A percentile compares a stretch with the other conserved stretches of the same genome.
phyloP scores from a whole-genome alignment of 2,329 filamentous ascomycete species.

The Dactylonectria macrodidyma region DNA sequence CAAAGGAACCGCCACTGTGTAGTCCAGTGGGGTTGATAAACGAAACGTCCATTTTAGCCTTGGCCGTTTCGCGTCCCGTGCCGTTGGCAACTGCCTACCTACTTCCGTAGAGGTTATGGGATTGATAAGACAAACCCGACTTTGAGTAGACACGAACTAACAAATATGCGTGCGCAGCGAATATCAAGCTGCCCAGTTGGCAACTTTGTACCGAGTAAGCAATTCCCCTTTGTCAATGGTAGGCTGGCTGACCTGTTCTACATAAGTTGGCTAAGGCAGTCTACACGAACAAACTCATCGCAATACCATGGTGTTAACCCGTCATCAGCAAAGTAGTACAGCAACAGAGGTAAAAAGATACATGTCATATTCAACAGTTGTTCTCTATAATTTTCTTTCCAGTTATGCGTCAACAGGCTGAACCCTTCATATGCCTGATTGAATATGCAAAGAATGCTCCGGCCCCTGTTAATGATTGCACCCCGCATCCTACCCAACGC shows the following conservation, averaged over 20 bases:
- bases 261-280: too few relatives aligned
- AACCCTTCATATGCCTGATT: constrained; percentile 29
- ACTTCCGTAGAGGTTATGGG: not conserved
- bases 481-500: constrained; percentile 39
- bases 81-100: constrained; percentile 14
- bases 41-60: constrained; percentile 13
- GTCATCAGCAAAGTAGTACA: too few relatives aligned
- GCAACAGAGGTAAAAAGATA: not conserved
- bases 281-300: too few relatives aligned
- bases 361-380: constrained; percentile 15
- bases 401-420: constrained; percentile 27
- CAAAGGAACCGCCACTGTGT: not conserved
- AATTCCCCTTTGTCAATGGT: too few relatives aligned
- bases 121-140: constrained; percentile 19
- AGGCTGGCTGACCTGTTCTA: too few relatives aligned
- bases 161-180: too few relatives aligned
- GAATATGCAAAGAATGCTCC: constrained; percentile 30
- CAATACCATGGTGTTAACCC: too few relatives aligned
- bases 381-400: constrained; percentile 24
- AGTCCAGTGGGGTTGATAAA: constrained; percentile 2
- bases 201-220: too few relatives aligned
- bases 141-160: too few relatives aligned
- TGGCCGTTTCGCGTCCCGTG: constrained; percentile 30
- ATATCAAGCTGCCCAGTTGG: too few relatives aligned
- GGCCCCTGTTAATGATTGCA: constrained; percentile 27